These are phyloP conservation scores for Gaeumannomyces sp. DNA, from an alignment of 2,329 filamentous ascomycete genomes.

Conservation along the genomic window DNA sequence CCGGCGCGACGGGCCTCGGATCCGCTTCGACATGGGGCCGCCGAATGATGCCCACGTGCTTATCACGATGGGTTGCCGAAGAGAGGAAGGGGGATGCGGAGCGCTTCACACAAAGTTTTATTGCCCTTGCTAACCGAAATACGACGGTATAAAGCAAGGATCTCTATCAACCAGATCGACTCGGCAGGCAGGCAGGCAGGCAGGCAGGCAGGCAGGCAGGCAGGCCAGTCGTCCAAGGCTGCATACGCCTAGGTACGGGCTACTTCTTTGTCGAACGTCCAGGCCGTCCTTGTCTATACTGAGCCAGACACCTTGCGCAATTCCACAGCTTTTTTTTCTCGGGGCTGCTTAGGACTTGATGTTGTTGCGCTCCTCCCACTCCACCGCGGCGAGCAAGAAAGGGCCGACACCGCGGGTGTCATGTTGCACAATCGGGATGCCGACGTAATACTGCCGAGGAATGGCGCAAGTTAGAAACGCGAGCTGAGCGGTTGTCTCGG, in stretches of 20 bases:
- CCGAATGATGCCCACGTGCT: not conserved
- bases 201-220: too few species aligned
- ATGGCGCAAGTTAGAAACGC: not conserved
- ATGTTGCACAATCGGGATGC: slow-evolving; percentile 5
- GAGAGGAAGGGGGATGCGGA: too few species aligned
- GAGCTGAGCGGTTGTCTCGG: not conserved
- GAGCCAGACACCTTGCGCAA: not conserved
- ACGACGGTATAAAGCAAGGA: not conserved
- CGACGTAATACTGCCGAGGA: not conserved
- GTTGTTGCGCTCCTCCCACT: slow-evolving; percentile 8
- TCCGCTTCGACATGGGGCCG: not conserved
- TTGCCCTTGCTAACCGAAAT: not conserved
- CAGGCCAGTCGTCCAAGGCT: too few species aligned
- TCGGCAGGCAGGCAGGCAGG: too few species aligned
- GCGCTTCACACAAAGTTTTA: not conserved
- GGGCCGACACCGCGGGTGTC: slow-evolving; percentile 6
- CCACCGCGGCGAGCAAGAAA: slow-evolving; percentile 7
- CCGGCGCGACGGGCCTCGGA: not conserved
- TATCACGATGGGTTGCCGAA: not conserved
- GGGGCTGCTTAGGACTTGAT: not conserved
- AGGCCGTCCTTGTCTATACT: not conserved
- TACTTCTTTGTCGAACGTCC: too few species aligned
- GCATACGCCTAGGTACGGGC: too few species aligned
- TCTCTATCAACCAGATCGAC: too few species aligned
- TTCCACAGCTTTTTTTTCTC: not conserved